Evolutionary conservation across 257 asterid species (phyloP), one percentile per base, ranked within the genome.

Genomic region (Gentiana straminea): DNA sequence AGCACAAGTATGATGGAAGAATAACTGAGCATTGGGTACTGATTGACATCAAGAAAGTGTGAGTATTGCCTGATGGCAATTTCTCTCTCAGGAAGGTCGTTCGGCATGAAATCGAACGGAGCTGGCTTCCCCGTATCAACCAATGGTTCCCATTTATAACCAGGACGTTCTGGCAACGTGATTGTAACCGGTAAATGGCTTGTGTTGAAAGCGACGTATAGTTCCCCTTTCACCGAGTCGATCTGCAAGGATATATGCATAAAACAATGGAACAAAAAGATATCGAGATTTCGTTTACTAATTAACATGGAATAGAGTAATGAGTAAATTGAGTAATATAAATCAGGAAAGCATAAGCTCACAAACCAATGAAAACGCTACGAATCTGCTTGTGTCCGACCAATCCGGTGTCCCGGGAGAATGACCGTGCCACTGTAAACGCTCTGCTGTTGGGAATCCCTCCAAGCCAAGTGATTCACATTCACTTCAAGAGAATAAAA

Each of bases 361-460:
- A 69, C 61, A 38, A 75, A 84, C 98, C 98, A 91, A 66, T 35
- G 98, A 81, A 70, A 87, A 80, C 3, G 95, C 94, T 37, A 91
- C 98, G 44, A 79, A 91, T 64, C 98, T 82, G 74, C 93, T 91
- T 24, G 79, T 57, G 55, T 84, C 85, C 1, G 95, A 79, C 96
- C 98, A 91, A 73, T 91, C 90, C 46, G 98, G 98, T 38, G 59
- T 52, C 55, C 70, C 86, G n/a, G 96, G 88, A 58, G 81, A 63
- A 74, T 84, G 93, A 67, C 98, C 96, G 54, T 91, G 98, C 96
- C 98, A 91, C 59, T 81, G 85, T 70, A 91, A 70, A 70, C 93
- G 75, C 76, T 91, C 94, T 37, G 98, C 94, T 51, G 88, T 91
- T 43, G 90, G 98, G 85, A 87, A 91, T 66, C 80, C 86, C 35